Percentiles rank a stretch among this genome's conserved stretches.
phyloP scores from a whole-genome alignment of 169 alveolate genomes.

The Eimeria necatrix region DNA sequence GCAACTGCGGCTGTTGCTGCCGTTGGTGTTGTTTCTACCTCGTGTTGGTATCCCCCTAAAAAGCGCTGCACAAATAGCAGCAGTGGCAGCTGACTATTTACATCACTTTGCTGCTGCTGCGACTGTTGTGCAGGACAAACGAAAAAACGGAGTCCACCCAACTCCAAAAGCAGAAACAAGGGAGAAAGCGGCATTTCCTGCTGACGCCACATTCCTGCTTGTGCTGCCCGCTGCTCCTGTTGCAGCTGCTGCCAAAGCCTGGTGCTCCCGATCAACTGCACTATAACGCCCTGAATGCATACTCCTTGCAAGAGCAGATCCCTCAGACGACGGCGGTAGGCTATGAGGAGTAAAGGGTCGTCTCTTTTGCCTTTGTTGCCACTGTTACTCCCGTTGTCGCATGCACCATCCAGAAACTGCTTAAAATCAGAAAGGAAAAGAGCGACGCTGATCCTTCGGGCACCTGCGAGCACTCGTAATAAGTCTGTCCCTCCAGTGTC shows the following conservation, averaged over 20 bases:
- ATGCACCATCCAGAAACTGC: background rate
- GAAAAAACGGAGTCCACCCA: conserved; percentile 58
- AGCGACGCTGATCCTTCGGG: conserved; percentile 32
- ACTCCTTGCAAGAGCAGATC: conserved; percentile 67
- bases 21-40: background rate
- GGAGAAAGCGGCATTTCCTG: conserved; percentile 46
- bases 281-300: conserved; percentile 70
- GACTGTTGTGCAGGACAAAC: conserved; percentile 33
- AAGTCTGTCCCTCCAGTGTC: background rate
- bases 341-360: background rate
- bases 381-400: background rate
- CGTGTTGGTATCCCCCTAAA: background rate
- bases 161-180: conserved; percentile 67
- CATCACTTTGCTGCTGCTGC: background rate
- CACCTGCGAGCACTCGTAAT: background rate
- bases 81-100: background rate
- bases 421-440: conserved; percentile 27
- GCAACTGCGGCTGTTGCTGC: conserved; percentile 10
- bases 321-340: conserved; percentile 60
- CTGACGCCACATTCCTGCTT: conserved; percentile 37
- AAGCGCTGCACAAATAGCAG: conserved; percentile 17
- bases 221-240: conserved; percentile 75
- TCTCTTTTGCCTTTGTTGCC: conserved; percentile 1
- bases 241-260: conserved; percentile 74
- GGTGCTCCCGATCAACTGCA: conserved; percentile 31